Evolutionary conservation across 352 stramenopile species (phyloP), one percentile per base, ranked within the genome.

Genomic region (Phytophthora hybrid): DNA sequence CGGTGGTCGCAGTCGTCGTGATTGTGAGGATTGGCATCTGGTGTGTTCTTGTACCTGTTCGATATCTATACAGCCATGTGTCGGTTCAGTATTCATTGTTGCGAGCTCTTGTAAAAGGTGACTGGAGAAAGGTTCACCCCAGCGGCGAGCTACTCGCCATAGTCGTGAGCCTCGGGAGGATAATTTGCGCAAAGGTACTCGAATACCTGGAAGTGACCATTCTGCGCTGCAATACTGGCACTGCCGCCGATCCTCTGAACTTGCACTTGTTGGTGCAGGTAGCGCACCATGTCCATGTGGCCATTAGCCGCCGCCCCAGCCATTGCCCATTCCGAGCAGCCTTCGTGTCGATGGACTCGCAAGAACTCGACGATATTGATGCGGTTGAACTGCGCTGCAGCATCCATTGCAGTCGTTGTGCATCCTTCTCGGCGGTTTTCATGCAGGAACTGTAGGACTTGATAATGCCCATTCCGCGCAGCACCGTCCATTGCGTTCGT

Each of bases 241-340:
- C 66, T 73, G 29, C 58, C 19, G n/a, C 59, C 66, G 51, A 73
- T 68, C 49, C 52, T 46, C 59, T 63, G 51, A 26, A 73, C 51
- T 9, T 59, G 58, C n/a, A 69, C 47, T 31, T 69, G 37, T 29
- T 61, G 64, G 56, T 71, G 64, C n/a, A 71, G 21, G 23, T 71
- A 71, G 7, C 59, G 59, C 16, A 73, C 59, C 58, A 73, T 73
- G 7, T 68, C 66, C 16, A 69, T 10, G 51, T 69, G 59, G 14
- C 59, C 59, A 49, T 69, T 73, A 10, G 58, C 66, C 5, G 66
- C 66, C n/a, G 59, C 66, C 7, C 59, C 59, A 29, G 59, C 58
- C 66, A 73, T 69, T 7, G 59, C 59, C 66, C 66, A 73, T 23
- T 69, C 66, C 29, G 66, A 69, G n/a, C 58, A 73, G 3, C 66